Conservation (phyloP, 2,329 filamentous ascomycete genomes). For the Penicillium sclerotiorum region DNA sequence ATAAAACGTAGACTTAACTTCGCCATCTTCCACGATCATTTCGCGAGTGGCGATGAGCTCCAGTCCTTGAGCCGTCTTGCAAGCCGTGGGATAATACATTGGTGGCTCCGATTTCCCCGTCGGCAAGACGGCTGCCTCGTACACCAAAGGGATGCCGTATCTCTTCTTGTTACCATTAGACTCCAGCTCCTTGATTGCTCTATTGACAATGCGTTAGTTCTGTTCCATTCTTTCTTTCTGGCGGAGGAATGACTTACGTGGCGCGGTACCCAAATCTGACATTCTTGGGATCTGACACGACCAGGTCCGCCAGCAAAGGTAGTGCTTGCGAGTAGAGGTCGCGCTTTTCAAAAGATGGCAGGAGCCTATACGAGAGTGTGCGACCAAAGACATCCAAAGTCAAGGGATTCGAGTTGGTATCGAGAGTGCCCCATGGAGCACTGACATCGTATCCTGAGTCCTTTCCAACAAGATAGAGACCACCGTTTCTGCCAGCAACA, state of each 20-base stretch:
- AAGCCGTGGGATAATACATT: background rate
- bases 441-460: background rate
- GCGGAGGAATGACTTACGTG: background rate
- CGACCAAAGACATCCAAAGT: background rate
- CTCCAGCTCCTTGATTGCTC: background rate
- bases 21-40: background rate
- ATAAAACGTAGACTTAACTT: background rate
- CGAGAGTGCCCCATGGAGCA: background rate
- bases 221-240: background rate
- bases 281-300: background rate
- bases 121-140: background rate
- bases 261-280: background rate
- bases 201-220: background rate
- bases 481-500: background rate
- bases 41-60: background rate
- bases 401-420: background rate
- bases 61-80: background rate
- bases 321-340: background rate
- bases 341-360: background rate
- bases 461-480: background rate
- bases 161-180: background rate
- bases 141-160: background rate
- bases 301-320: background rate
- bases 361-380: background rate
- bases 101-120: background rate